Conservation (phyloP, 2,329 filamentous ascomycete genomes). For the Colletotrichum aenigma region DNA sequence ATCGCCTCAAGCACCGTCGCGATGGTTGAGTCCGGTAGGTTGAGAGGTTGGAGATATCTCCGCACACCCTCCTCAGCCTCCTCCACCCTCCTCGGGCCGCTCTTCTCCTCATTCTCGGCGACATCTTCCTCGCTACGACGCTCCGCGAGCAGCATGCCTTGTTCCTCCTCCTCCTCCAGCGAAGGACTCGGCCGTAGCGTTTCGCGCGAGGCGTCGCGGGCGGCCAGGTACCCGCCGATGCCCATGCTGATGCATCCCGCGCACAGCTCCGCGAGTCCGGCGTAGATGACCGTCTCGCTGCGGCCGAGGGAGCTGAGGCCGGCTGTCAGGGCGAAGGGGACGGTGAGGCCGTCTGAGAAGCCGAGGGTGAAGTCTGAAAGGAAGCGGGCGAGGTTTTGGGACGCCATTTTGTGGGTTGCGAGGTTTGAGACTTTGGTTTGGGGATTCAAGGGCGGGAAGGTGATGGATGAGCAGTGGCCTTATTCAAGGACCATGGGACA, state of each 20-base stretch:
- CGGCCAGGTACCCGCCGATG: conserved; percentile 71
- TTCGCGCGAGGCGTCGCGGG: conserved; percentile 40
- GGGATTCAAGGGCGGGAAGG: not conserved
- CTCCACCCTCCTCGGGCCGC: not conserved
- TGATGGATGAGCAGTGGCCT: not conserved
- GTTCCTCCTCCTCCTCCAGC: conserved; percentile 20
- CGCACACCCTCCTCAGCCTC: conserved; percentile 27
- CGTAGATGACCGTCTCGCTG: conserved; percentile 68
- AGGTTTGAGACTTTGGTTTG: not conserved
- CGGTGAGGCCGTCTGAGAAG: conserved; percentile 75
- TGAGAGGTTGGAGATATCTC: conserved; percentile 36
- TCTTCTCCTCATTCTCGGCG: conserved; percentile 8
- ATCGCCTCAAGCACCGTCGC: conserved; percentile 29
- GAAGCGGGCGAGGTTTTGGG: conserved; percentile 41
- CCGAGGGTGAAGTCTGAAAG: conserved; percentile 73
- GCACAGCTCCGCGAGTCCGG: conserved; percentile 72
- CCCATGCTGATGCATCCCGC: conserved; percentile 78
- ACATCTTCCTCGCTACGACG: not conserved
- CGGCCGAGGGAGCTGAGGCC: conserved; percentile 67
- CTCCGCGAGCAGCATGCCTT: conserved; percentile 27
- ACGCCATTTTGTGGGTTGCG: not conserved
- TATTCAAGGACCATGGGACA: not conserved
- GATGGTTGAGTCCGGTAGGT: conserved; percentile 26
- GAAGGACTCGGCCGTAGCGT: not conserved
- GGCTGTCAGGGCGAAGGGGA: conserved; percentile 76